Conservation (phyloP, 164 flowering plant species). For the Piper longum region DNA sequence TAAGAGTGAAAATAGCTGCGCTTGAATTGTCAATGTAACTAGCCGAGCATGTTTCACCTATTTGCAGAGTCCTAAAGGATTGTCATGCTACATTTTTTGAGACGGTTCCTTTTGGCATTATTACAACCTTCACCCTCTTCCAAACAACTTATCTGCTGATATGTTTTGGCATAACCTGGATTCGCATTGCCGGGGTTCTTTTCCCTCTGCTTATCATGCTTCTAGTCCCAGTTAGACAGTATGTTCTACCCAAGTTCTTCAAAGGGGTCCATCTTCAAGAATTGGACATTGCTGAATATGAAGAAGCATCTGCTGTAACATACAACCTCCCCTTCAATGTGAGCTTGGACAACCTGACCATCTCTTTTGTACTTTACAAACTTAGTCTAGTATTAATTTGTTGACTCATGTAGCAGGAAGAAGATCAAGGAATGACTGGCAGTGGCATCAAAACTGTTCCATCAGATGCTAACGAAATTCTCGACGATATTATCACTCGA, state of each 20-base stretch:
- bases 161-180: conserved; percentile 90
- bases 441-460: conserved; percentile 14
- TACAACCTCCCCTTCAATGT: conserved; percentile 54
- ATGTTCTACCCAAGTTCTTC: conserved; percentile 80
- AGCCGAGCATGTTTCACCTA: neutral
- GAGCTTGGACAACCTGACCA: conserved; percentile 14
- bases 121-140: conserved; percentile 65
- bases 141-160: conserved; percentile 67
- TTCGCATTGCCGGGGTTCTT: conserved; percentile 85
- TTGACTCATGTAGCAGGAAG: conserved; percentile 28
- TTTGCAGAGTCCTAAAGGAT: conserved; percentile 59
- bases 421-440: conserved; percentile 19
- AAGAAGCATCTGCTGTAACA: conserved; percentile 63
- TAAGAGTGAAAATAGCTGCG: too few species aligned
- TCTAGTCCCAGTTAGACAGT: conserved; percentile 79
- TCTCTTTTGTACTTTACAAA: conserved; percentile 1
- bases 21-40: too few species aligned
- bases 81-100: conserved; percentile 76
- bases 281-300: conserved; percentile 89
- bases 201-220: conserved; percentile 91
- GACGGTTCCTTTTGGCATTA: conserved; percentile 70
- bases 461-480: conserved; percentile 49
- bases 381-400: neutral
- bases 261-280: conserved; percentile 84
- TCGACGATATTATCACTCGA: conserved; percentile 71